Evolutionary conservation across 139 green algal genomes (phyloP).

Genomic region (Coelastrella sp.): DNA sequence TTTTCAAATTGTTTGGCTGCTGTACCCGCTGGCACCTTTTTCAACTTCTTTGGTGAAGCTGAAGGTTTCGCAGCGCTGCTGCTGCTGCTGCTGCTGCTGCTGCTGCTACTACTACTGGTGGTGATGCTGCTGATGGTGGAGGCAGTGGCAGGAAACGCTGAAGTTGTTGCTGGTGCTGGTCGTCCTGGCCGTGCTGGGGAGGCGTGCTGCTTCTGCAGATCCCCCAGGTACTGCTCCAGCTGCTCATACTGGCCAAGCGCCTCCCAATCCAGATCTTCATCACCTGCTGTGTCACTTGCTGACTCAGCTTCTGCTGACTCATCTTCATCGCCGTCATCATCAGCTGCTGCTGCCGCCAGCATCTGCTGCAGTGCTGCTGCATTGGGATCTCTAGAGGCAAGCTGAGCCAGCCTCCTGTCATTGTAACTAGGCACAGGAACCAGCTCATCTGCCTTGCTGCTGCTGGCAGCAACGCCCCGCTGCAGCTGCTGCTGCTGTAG

Average conservation of each 20-base stretch:
- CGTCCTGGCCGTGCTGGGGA: not conserved
- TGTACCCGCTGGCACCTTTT: not conserved
- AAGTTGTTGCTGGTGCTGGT: not conserved
- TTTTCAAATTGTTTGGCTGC: constrained; percentile 31
- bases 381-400: not conserved
- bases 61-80: constrained; percentile 3
- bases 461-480: not conserved
- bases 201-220: constrained; percentile 19
- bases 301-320: not conserved
- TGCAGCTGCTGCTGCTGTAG: not conserved
- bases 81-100: constrained; percentile 25
- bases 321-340: not conserved
- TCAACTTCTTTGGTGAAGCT: constrained; percentile 2
- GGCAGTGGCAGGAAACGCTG: not conserved
- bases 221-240: constrained; percentile 16
- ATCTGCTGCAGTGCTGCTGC: constrained; percentile 18
- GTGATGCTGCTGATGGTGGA: not conserved
- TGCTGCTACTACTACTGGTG: constrained; percentile 4
- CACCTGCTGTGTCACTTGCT: not conserved
- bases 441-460: not conserved
- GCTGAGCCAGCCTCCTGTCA: not conserved
- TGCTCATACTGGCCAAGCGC: constrained; percentile 43
- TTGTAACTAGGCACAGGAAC: not conserved
- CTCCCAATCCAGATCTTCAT: constrained; percentile 46
- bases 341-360: not conserved